phyloP scores from a whole-genome alignment of 1,284 basidiomycete genomes.

The Chondrostereum purpureum region DNA sequence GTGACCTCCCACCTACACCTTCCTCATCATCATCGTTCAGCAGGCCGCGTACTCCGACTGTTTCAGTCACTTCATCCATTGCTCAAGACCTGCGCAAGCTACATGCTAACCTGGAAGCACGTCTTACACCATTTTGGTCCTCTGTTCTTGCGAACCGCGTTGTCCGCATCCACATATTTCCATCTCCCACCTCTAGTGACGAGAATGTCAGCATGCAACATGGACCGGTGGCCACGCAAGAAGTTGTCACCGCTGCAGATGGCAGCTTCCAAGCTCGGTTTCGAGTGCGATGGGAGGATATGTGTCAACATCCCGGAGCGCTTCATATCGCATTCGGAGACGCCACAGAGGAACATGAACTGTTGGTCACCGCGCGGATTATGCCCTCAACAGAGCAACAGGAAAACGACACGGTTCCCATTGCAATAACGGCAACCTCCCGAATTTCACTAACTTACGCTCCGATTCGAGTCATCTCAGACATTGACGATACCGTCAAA shows the following conservation, averaged over 20 bases:
- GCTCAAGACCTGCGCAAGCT: slow-evolving; percentile 35
- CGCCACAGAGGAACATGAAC: slow-evolving; percentile 41
- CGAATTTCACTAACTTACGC: slow-evolving; percentile 48
- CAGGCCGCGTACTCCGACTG: background rate
- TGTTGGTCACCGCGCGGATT: slow-evolving; percentile 52
- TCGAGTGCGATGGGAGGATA: slow-evolving; percentile 57
- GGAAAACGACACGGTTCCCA: slow-evolving; percentile 4
- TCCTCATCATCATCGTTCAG: slow-evolving; percentile 12
- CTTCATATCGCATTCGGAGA: slow-evolving; percentile 55
- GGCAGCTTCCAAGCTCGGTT: slow-evolving; percentile 68
- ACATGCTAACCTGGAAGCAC: slow-evolving; percentile 68
- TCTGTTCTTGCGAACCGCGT: slow-evolving; percentile 55
- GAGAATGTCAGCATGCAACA: slow-evolving; percentile 20
- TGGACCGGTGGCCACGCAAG: slow-evolving; percentile 41
- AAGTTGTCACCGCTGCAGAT: slow-evolving; percentile 53
- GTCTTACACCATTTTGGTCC: slow-evolving; percentile 75
- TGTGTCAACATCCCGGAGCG: slow-evolving; percentile 55
- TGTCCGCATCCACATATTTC: slow-evolving; percentile 51
- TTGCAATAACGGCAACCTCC: slow-evolving; percentile 16
- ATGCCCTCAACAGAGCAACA: slow-evolving; percentile 31
- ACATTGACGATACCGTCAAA: slow-evolving; percentile 95
- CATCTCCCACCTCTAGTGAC: slow-evolving; percentile 24
- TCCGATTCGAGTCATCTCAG: slow-evolving; percentile 76
- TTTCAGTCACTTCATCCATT: slow-evolving; percentile 8
- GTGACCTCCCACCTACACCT: slow-evolving; percentile 14